These are phyloP conservation scores for Starmera caribaea DNA, from an alignment of 805 yeast genomes.

Conservation along the genomic window DNA sequence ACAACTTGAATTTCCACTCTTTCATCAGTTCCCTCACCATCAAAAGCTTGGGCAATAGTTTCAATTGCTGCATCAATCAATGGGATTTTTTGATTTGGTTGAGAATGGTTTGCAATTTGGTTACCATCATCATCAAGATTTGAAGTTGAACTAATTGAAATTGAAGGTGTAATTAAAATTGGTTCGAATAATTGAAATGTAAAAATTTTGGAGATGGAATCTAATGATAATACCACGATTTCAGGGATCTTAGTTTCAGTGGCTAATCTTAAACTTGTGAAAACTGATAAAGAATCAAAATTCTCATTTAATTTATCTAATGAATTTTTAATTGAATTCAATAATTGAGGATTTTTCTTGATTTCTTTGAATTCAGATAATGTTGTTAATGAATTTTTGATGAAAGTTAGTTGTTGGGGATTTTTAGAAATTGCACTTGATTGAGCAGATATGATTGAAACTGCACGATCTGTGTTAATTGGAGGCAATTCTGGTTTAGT, in stretches of 20 bases:
- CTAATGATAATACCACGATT: conserved; percentile 66
- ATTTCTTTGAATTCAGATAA: conserved; percentile 55
- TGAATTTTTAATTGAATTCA: conserved; percentile 22
- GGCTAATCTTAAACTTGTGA: conserved; percentile 68
- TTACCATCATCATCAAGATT: conserved; percentile 11
- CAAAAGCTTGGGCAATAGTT: conserved; percentile 76
- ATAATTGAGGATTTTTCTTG: conserved; percentile 31
- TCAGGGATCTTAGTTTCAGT: conserved; percentile 62
- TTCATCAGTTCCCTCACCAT: conserved; percentile 88
- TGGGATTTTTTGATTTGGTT: conserved; percentile 44
- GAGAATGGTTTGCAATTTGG: conserved; percentile 22
- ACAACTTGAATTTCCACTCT: conserved; percentile 87
- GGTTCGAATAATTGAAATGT: conserved; percentile 74
- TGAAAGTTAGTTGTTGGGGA: conserved; percentile 27
- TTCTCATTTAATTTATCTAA: conserved; percentile 18
- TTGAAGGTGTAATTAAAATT: conserved; percentile 38
- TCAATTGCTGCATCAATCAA: conserved; percentile 77
- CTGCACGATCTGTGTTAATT: neutral
- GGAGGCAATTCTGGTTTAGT: conserved; percentile 8
- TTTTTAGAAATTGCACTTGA: conserved; percentile 11
- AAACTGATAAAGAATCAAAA: conserved; percentile 45
- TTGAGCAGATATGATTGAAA: conserved; percentile 7
- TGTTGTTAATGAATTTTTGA: conserved; percentile 48
- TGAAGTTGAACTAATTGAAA: conserved; percentile 20
- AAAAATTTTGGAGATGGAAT: conserved; percentile 78